Evolutionary conservation across 2,329 filamentous ascomycete species (phyloP), one percentile per base, ranked within the genome.

Genomic region (Fusarium sp.): DNA sequence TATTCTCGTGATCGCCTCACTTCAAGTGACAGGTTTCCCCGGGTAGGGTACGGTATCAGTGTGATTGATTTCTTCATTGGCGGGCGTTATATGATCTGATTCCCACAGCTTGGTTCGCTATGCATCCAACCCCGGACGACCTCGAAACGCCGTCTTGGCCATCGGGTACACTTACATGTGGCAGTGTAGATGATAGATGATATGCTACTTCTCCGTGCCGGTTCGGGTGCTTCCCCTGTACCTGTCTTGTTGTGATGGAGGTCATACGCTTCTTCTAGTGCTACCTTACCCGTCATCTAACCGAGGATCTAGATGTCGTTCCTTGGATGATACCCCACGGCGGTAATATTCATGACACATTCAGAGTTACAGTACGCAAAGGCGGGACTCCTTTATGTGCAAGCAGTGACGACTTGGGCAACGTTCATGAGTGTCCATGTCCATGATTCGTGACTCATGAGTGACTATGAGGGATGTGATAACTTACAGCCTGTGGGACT

Each of bases 31-130:
- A 48, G 31, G 14, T 6, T 61, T 4, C 29, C 58, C 58, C 10
- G 16, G 27, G 45, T 10, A 22, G 5, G 27, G 41, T 16, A 24
- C 37, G 33, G 24, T 54, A 54, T 63, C 45, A 10, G 39, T 18
- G n/a, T 18, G 45, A 45, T 35, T 18, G 18, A 35, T 20, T 18
- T n/a, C 20, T 56, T 22, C 5, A n/a, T 33, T 43, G 31, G 29
- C 24, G 45, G 24, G n/a, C 20, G 22, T 18, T 57, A n/a, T n/a
- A 57, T 57, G 48, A 57, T 57, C 61, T 64, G 48, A 57, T 57
- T 33, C 41, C 33, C 27, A 50, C 20, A 4, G 16, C 29, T 48
- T n/a, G 16, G 24, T 50, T 50, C 9, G n/a, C 41, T 20, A 13
- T 37, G 20, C 33, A 35, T 45, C 56, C 24, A 29, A 35, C 31